A percentile compares a stretch with the other conserved stretches of the same genome.
Evolutionary conservation across 2,329 filamentous ascomycete species (phyloP).

Genomic region (Scedosporium minutisporum): DNA sequence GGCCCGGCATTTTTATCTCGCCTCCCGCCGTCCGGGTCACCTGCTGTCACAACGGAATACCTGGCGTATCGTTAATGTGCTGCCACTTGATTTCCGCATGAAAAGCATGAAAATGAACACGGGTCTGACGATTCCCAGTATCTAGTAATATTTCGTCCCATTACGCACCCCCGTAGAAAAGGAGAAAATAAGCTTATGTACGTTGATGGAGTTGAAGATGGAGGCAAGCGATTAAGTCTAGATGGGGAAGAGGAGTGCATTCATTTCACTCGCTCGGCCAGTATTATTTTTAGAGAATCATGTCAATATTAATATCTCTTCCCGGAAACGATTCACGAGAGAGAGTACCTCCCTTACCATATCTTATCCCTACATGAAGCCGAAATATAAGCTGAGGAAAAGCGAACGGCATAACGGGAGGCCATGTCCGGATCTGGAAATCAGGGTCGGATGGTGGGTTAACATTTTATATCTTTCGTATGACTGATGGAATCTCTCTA

Average conservation of each 20-base stretch:
- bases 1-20: too few species aligned
- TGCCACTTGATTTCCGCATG: too few species aligned
- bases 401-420: neutral
- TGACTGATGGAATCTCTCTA: neutral
- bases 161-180: too few species aligned
- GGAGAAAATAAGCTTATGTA: neutral
- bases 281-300: neutral
- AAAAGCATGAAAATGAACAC: too few species aligned
- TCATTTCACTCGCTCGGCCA: neutral
- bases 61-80: too few species aligned
- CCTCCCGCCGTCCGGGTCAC: too few species aligned
- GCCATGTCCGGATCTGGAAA: neutral
- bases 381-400: neutral
- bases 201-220: neutral
- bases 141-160: too few species aligned
- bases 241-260: neutral
- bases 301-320: too few species aligned
- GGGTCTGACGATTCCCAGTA: too few species aligned
- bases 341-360: too few species aligned
- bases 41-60: too few species aligned
- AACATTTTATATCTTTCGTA: neutral
- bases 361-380: neutral
- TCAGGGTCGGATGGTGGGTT: neutral
- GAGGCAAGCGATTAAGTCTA: neutral
- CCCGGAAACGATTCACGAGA: too few species aligned